Evolutionary conservation across 805 yeast species (phyloP).

Genomic region (Komagataella mondaviorum): DNA sequence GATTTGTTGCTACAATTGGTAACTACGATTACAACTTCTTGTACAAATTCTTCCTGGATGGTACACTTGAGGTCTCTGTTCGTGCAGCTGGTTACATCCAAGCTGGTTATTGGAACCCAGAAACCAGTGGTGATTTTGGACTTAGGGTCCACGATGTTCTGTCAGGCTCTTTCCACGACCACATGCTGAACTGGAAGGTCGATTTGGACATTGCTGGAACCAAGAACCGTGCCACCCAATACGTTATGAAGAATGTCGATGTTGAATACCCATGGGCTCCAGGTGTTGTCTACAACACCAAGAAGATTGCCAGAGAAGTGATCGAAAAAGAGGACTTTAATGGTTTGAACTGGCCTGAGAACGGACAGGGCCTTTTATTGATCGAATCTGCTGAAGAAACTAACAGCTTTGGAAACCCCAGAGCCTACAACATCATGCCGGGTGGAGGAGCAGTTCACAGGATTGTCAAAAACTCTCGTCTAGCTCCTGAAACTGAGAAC

Average conservation of each 20-base stretch:
- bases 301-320: conserved; percentile 6
- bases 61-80: conserved; percentile 14
- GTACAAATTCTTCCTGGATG: conserved; percentile 9
- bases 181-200: conserved; percentile 12
- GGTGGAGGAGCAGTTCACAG: conserved; percentile 9
- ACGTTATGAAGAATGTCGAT: conserved; percentile 6
- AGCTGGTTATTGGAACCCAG: conserved; percentile 13
- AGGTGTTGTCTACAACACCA: conserved; percentile 8
- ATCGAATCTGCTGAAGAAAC: conserved; percentile 12
- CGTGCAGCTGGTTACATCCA: conserved; percentile 18
- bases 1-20: conserved; percentile 5
- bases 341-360: conserved; percentile 8
- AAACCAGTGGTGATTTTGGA: conserved; percentile 10
- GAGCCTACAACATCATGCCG: conserved; percentile 13
- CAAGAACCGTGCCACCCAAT: conserved; percentile 9
- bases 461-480: background rate
- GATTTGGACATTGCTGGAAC: conserved; percentile 16
- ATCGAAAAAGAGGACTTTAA: conserved; percentile 9
- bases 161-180: conserved; percentile 18
- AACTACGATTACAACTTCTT: conserved; percentile 4
- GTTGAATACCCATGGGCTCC: conserved; percentile 15
- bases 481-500: conserved; percentile 1
- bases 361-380: conserved; percentile 7
- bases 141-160: conserved; percentile 10
- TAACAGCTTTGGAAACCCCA: conserved; percentile 15